phyloP scores from a whole-genome alignment of 2,329 filamentous ascomycete genomes.

The Pseudopithomyces maydicus region DNA sequence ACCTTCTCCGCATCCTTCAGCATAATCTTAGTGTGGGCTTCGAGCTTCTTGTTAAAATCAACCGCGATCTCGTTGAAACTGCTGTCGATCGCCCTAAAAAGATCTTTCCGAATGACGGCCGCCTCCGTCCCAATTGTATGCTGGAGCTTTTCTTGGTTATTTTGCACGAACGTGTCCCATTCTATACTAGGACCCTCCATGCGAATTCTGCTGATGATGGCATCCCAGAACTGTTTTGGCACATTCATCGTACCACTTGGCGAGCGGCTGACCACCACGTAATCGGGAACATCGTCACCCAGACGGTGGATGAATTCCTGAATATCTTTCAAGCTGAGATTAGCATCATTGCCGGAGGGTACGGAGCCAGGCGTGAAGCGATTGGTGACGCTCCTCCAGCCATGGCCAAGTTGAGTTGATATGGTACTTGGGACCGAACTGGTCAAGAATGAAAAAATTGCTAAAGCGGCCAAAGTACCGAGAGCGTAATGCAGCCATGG shows the following conservation, averaged over 20 bases:
- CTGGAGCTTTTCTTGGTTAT: slow-evolving; percentile 52
- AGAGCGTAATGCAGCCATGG: not conserved
- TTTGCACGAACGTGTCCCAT: slow-evolving; percentile 60
- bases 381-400: not conserved
- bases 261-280: slow-evolving; percentile 61
- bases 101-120: slow-evolving; percentile 55
- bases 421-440: not conserved
- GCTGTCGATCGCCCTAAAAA: slow-evolving; percentile 45
- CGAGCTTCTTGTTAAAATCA: slow-evolving; percentile 31
- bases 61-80: slow-evolving; percentile 25
- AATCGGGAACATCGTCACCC: slow-evolving; percentile 55
- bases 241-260: slow-evolving; percentile 60
- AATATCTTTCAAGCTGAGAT: slow-evolving; percentile 18
- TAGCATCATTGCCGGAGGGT: slow-evolving; percentile 8
- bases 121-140: slow-evolving; percentile 22
- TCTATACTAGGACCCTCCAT: slow-evolving; percentile 48
- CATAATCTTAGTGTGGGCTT: slow-evolving; percentile 21
- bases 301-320: slow-evolving; percentile 22
- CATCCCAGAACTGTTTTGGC: slow-evolving; percentile 68
- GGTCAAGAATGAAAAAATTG: not conserved
- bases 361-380: not conserved
- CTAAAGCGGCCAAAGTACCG: not conserved
- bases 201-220: slow-evolving; percentile 61
- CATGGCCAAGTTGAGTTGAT: not conserved
- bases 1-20: slow-evolving; percentile 21